Conservation (phyloP, 441 rosid species). For the Codiaeum variegatum region DNA sequence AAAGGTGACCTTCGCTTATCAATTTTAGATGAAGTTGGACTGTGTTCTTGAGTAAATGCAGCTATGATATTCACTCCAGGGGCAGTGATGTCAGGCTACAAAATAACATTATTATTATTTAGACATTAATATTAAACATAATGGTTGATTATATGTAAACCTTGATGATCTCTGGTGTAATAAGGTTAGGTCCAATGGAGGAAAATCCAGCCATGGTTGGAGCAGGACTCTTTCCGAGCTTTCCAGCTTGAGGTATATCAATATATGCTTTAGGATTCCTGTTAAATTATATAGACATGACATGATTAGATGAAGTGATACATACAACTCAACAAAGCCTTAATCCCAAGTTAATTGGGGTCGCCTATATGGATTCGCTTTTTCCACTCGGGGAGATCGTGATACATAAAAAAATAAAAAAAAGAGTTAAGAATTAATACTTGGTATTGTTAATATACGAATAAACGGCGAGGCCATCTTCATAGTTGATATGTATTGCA, state of each 20-base stretch:
- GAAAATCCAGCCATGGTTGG: constrained; percentile 57
- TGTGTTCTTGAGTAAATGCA: constrained; percentile 29
- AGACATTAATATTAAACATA: background rate
- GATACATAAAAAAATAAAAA: too few species aligned
- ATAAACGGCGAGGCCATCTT: constrained; percentile 32
- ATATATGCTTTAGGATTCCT: too few species aligned
- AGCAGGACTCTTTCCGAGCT: constrained; percentile 34
- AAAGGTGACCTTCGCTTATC: constrained; percentile 38
- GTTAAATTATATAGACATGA: too few species aligned
- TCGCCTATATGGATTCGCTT: too few species aligned
- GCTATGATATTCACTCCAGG: constrained; percentile 59
- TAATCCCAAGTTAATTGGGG: too few species aligned
- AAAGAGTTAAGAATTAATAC: too few species aligned
- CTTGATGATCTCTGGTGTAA: constrained; percentile 52
- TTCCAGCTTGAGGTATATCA: constrained; percentile 24
- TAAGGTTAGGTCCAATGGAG: constrained; percentile 48
- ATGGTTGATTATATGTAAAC: constrained; percentile 16
- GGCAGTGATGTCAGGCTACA: constrained; percentile 63
- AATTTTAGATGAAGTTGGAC: too few species aligned
- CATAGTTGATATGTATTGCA: constrained; percentile 38
- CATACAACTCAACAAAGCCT: too few species aligned
- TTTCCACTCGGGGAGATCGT: too few species aligned
- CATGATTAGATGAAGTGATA: too few species aligned
- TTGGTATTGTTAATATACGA: constrained; percentile 33
- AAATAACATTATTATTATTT: background rate